These are phyloP conservation scores for Trichomonas gallinae DNA, from an alignment of 208 protist species.

Conservation along the genomic window DNA sequence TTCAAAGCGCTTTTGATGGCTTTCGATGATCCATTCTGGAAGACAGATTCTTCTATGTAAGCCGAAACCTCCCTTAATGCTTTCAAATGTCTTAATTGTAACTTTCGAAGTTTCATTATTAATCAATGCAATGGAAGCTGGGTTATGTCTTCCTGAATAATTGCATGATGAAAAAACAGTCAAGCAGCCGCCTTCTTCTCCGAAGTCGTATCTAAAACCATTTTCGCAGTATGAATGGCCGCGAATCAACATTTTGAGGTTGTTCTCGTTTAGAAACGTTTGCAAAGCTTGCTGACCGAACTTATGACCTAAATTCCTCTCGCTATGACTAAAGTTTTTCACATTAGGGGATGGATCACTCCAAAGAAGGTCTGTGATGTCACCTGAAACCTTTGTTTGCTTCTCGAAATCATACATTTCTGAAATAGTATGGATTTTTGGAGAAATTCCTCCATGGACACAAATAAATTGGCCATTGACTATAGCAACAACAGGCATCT, in stretches of 20 bases:
- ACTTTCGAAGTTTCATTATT: too few species aligned
- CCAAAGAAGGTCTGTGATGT: not conserved
- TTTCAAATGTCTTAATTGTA: too few species aligned
- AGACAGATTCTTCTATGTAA: too few species aligned
- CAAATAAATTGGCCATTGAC: not conserved
- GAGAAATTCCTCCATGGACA: not conserved
- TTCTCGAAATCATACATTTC: not conserved
- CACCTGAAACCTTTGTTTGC: not conserved
- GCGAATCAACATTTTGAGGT: conserved; percentile 31
- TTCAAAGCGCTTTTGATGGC: too few species aligned
- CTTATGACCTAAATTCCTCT: not conserved
- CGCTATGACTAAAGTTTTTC: not conserved
- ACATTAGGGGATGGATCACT: not conserved
- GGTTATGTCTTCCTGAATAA: conserved; percentile 60
- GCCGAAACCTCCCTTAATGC: too few species aligned
- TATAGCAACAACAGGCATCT: not conserved
- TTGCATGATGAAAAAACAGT: conserved; percentile 99
- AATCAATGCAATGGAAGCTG: too few species aligned
- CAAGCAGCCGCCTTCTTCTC: conserved; percentile 83
- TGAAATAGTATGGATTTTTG: not conserved
- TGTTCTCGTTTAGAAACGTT: not conserved
- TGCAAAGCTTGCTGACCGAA: not conserved
- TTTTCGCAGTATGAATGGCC: conserved; percentile 77
- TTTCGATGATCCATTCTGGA: too few species aligned
- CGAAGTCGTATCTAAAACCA: conserved; percentile 86